Evolutionary conservation across 306 rosid genomes (phyloP).

Genomic region (Fragaria iinumae): DNA sequence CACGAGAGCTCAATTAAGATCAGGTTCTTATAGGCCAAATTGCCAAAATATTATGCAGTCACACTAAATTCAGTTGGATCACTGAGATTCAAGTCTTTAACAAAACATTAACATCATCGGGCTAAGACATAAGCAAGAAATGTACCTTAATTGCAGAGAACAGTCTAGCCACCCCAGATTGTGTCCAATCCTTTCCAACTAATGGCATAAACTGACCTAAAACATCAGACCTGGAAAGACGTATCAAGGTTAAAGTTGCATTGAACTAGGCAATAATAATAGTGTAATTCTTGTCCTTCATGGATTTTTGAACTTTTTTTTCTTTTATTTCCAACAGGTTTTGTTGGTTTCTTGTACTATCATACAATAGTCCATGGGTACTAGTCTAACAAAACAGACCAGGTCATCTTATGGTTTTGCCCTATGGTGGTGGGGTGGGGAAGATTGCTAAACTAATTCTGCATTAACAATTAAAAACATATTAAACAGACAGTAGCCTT

Average conservation of each 20-base stretch:
- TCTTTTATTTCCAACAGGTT: neutral
- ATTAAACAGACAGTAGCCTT: constrained; percentile 33
- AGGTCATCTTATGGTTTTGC: constrained; percentile 7
- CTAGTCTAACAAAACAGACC: neutral
- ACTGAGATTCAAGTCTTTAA: neutral
- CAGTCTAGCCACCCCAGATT: constrained; percentile 94
- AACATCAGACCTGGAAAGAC: constrained; percentile 79
- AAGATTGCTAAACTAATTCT: constrained; percentile 14
- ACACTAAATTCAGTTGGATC: neutral
- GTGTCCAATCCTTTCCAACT: constrained; percentile 97
- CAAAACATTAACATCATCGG: constrained; percentile 5
- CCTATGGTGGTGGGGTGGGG: neutral
- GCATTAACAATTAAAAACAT: constrained; percentile 24
- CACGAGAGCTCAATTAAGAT: neutral
- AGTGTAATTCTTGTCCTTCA: neutral
- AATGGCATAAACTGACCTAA: constrained; percentile 99
- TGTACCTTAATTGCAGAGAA: constrained; percentile 87
- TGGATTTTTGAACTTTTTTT: neutral
- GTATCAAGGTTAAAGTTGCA: constrained; percentile 6
- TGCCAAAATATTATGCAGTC: neutral
- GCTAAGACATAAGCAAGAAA: constrained; percentile 8
- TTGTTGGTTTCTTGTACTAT: neutral
- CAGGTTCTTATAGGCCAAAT: neutral
- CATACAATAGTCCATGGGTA: neutral
- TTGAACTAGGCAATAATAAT: neutral